A percentile compares a stretch with the other conserved stretches of the same genome.
Conservation (phyloP, 352 stramenopile species). For the Phytophthora kernoviae region DNA sequence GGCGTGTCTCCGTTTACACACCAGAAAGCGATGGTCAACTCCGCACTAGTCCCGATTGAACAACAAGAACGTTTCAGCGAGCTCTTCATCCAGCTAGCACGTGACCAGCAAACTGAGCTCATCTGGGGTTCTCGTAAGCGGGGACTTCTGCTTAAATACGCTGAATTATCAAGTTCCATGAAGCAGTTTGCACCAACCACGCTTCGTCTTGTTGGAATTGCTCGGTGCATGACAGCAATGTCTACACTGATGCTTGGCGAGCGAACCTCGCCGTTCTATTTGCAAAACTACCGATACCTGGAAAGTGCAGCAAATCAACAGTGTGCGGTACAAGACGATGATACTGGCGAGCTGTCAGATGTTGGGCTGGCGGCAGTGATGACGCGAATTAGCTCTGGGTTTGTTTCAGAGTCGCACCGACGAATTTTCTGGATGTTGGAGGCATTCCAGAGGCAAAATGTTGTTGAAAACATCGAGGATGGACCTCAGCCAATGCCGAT, state of each 20-base stretch:
- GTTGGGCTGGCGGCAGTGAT: slow-evolving; percentile 3
- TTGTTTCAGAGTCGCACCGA: slow-evolving; percentile 35
- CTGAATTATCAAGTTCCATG: not conserved
- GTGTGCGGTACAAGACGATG: slow-evolving; percentile 8
- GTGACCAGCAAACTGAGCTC: slow-evolving; percentile 23
- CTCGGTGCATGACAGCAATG: slow-evolving; percentile 25
- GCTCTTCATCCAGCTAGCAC: slow-evolving; percentile 14
- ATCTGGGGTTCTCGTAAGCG: slow-evolving; percentile 9
- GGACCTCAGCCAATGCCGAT: not conserved
- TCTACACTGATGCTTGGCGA: slow-evolving; percentile 14
- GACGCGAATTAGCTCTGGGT: slow-evolving; percentile 18
- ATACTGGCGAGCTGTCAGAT: not conserved
- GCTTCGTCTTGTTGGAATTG: slow-evolving; percentile 18
- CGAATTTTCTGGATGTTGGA: slow-evolving; percentile 32
- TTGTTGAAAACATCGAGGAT: not conserved
- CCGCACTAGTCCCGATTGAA: slow-evolving; percentile 14
- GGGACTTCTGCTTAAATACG: slow-evolving; percentile 7
- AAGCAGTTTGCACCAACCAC: slow-evolving; percentile 2
- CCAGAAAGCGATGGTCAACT: not conserved
- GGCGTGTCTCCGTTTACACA: slow-evolving; percentile 25
- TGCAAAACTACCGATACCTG: slow-evolving; percentile 34
- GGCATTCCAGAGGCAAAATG: slow-evolving; percentile 6
- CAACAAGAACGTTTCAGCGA: slow-evolving; percentile 21
- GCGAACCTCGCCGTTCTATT: slow-evolving; percentile 29
- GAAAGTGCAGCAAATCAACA: slow-evolving; percentile 22